Base-by-base conservation (phyloP, 495 filamentous ascomycete genomes). In the Arthonia radiata region DNA sequence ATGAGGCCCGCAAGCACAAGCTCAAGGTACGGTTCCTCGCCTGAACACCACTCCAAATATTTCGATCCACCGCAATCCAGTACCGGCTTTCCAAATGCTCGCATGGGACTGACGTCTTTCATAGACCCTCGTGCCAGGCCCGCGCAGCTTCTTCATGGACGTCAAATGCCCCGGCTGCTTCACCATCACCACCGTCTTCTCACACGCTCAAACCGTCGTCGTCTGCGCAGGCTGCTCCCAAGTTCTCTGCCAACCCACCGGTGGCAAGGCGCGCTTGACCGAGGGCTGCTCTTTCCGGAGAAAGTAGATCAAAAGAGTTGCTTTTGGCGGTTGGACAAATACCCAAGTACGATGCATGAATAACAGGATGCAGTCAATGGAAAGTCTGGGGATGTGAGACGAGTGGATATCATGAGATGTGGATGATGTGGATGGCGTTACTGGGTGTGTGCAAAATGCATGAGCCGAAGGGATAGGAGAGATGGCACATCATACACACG, bases 141-240 rank as follows among this genome's bases (percentile, higher is more conserved):
- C 86, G 36, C 78, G 86, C 44, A 92, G 81, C 41, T 97, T 94
- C 71, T 97, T 97, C 70, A 97, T 97, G 86, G 86, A 97, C 45
- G 86, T 97, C 59, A 97, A 93, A 67, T 97, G 86, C 71, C 86
- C 83, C 48, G 86, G 86, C 47, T 97, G 86, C 73, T 97, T 97
- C 73, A 92, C 79, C 45, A 97, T 97, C 69, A 97, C 86, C 48
- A 93, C 83, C 52, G 86, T 97, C 54, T 97, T 92, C 75, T 93
- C 83, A 32, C 86, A 97, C 66, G 86, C 86, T 52, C 86, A 97
- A 64, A 97, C 86, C 48, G 86, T 97, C 52, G 86, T 97, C 55
- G 83, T 92, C 64, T 97, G 86, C 66, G 77, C 77, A 45, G 83
- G 83, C 37, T 93, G 83, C 72, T 22, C 19, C 6, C 19, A 22